Conservation (phyloP, 441 rosid species). For the Syzygium malaccense region DNA sequence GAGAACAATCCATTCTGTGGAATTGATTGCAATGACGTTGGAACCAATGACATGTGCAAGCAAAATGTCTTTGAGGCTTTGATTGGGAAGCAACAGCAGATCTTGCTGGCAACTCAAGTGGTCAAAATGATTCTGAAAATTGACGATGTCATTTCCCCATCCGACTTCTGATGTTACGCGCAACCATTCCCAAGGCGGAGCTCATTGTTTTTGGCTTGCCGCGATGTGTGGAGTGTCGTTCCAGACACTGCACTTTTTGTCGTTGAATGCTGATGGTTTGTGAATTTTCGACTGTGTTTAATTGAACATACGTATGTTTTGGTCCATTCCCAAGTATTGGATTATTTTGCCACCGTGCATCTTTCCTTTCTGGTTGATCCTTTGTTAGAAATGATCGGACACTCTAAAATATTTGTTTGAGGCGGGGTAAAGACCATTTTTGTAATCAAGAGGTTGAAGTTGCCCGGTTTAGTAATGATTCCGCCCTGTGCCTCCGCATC, state of each 20-base stretch:
- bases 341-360: neutral
- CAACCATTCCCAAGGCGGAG: neutral
- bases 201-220: neutral
- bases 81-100: constrained; percentile 97
- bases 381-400: neutral
- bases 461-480: neutral
- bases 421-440: neutral
- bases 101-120: constrained; percentile 92
- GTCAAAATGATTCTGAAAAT: constrained; percentile 97
- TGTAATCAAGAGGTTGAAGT: neutral
- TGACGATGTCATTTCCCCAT: constrained; percentile 93
- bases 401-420: neutral
- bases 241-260: neutral
- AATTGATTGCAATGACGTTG: constrained; percentile 92
- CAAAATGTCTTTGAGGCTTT: constrained; percentile 89
- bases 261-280: neutral
- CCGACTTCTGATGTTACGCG: constrained; percentile 44
- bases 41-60: constrained; percentile 89
- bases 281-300: constrained; percentile 7
- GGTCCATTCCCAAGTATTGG: neutral
- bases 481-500: neutral
- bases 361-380: neutral
- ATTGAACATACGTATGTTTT: neutral
- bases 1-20: constrained; percentile 79
- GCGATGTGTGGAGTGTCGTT: neutral